Base-by-base conservation (phyloP, 2,329 filamentous ascomycete genomes). In the Talaromyces sp. region DNA sequence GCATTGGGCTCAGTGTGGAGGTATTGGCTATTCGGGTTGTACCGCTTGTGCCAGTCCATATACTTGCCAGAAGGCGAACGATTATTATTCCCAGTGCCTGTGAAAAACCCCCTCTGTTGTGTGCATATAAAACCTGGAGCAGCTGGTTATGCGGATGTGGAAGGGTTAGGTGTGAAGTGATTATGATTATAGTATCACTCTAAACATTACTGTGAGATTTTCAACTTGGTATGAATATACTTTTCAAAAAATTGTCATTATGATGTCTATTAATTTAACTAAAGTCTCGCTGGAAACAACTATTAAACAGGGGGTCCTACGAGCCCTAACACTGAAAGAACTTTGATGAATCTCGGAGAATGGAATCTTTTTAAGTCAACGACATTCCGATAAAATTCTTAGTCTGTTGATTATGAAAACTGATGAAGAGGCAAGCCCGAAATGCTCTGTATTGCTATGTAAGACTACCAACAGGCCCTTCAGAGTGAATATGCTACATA, bases 1-100 rank as follows among this genome's bases (percentile, higher is more conserved):
- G 22, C 56, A 29, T 40, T 58, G 36, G 34, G 56, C 19, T 27
- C 56, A 58, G 19, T 43, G 56, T 43, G 56, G 56, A 25, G 56
- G 56, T 19, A 43, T 38, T 58, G 56, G 56, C 19, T 58, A 43
- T 3, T n/a, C 56, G 15, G 56, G 56, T 43, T 58, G 56, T 17
- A 40, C 34, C 36, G 6, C 19, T 25, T 58, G 56, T 58, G 56
- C 15, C 13, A 58, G 56, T 34, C 58, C 58, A 36, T 61, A 61
- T 36, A 61, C 58, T 13, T 61, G 58, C 43, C 38, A 61, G 45
- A 61, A 49, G 27, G n/a, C 15, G 25, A 61, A 61, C 19, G 58
- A 61, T 36, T 61, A 61, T 61, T 61, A 61, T n/a, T 61, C 58
- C 15, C 58, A 61, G 58, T 61, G 58, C 17, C 13, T 61, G 31